Evolutionary conservation across 1,139 yeast genomes (phyloP).

Genomic region (Taiozyma sp.): DNA sequence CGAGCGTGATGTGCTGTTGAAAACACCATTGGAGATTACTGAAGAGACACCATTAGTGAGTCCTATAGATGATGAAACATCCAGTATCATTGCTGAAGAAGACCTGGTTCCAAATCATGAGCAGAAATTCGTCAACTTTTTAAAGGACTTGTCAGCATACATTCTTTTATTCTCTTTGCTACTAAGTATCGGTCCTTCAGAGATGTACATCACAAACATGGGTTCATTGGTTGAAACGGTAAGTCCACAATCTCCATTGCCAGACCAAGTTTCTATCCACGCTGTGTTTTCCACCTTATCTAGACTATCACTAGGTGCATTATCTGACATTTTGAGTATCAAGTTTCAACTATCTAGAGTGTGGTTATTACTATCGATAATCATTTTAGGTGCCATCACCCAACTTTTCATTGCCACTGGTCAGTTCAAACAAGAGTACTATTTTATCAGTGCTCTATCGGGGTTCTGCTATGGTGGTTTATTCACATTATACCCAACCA

Average conservation of each 20-base stretch:
- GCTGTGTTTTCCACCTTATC: slow-evolving; percentile 56
- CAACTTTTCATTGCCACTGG: slow-evolving; percentile 28
- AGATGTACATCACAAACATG: slow-evolving; percentile 81
- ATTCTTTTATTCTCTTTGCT: slow-evolving; percentile 58
- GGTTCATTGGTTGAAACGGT: slow-evolving; percentile 48
- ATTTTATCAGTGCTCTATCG: slow-evolving; percentile 44
- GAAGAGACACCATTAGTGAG: slow-evolving; percentile 16
- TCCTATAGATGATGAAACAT: slow-evolving; percentile 11
- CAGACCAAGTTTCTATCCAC: slow-evolving; percentile 51
- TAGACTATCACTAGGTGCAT: slow-evolving; percentile 61
- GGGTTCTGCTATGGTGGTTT: slow-evolving; percentile 82
- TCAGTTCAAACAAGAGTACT: slow-evolving; percentile 23
- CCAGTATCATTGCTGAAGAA: slow-evolving; percentile 14
- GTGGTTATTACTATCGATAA: slow-evolving; percentile 39
- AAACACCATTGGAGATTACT: slow-evolving; percentile 16
- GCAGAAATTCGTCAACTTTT: slow-evolving; percentile 44
- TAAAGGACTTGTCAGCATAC: slow-evolving; percentile 64
- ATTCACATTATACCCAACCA: slow-evolving; percentile 81
- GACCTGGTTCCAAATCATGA: slow-evolving; percentile 33
- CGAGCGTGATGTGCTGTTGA: slow-evolving; percentile 47
- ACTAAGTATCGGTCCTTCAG: slow-evolving; percentile 78
- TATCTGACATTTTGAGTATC: slow-evolving; percentile 49
- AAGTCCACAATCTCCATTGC: slow-evolving; percentile 27
- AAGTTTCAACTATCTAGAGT: slow-evolving; percentile 33
- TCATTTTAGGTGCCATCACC: slow-evolving; percentile 41